phyloP scores from a whole-genome alignment of 495 filamentous ascomycete genomes.

The Hyaloscypha bicolor region DNA sequence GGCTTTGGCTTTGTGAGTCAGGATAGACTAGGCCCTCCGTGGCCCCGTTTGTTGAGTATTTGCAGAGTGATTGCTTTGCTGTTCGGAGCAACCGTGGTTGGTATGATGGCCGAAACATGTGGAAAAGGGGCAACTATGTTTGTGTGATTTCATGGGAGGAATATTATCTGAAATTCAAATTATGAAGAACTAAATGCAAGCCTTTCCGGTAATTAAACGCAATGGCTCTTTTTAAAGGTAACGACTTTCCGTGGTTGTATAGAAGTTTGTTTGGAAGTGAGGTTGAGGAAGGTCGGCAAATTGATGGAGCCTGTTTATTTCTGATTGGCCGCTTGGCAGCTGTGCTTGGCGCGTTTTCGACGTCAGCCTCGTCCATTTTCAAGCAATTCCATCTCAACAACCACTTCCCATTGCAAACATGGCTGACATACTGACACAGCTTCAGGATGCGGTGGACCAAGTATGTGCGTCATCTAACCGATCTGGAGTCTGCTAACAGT shows the following conservation, averaged over 20 bases:
- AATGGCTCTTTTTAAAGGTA: neutral
- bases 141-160: neutral
- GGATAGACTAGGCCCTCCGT: slow-evolving; percentile 42
- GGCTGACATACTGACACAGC: slow-evolving; percentile 89
- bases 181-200: neutral
- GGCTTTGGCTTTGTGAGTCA: slow-evolving; percentile 49
- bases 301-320: neutral
- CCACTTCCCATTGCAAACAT: slow-evolving; percentile 46
- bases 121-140: neutral
- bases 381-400: neutral
- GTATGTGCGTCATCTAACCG: slow-evolving; percentile 44
- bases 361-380: slow-evolving; percentile 19
- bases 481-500: neutral
- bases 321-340: slow-evolving; percentile 19
- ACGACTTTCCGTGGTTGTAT: neutral
- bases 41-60: slow-evolving; percentile 36
- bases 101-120: slow-evolving; percentile 18
- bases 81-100: slow-evolving; percentile 14
- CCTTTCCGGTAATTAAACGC: neutral
- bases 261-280: slow-evolving; percentile 6
- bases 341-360: neutral
- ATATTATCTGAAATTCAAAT: neutral
- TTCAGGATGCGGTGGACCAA: slow-evolving; percentile 94
- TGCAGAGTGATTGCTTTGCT: slow-evolving; percentile 22
- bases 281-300: neutral